Evolutionary conservation across 2,329 filamentous ascomycete species (phyloP), one percentile per base, ranked within the genome.

Genomic region (Ophiosphaerella herpotricha): DNA sequence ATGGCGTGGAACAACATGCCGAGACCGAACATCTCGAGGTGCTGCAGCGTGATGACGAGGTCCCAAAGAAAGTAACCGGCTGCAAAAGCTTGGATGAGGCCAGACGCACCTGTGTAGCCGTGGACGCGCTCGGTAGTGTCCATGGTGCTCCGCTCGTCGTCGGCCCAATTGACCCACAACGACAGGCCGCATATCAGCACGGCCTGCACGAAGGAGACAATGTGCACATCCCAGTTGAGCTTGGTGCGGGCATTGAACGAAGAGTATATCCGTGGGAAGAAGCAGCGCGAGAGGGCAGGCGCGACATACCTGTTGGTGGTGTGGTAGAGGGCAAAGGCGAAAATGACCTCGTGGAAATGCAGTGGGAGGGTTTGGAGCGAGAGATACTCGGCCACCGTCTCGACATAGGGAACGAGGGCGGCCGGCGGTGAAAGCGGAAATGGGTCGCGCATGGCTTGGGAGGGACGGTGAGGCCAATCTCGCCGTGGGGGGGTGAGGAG

Each of bases 41-140:
- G 82, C 66, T 81, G 75, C 50, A 84, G 74, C 36, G 88, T 91
- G 55, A 91, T 81, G 57, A 85, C 75, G 43, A 94, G 73, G 67
- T 95, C 90, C 89, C 89, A 95, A 43, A 93, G 73, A 67, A 95
- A 95, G 71, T 95, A 95, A 8, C 90, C 90, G 18, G 85, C 80
- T 1, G 89, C 90, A 61, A 92, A 80, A 8, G 85, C 87, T 73
- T 91, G 88, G 46, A 92, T 82, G 78, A 93, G 81, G 37, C 86
- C 89, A 29, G 80, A 79, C 13, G 81, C 82, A 26, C 88, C 87
- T 7, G 85, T 89, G 67, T 95, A 94, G 26, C 88, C 90, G 83
- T 87, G 92, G 21, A 94, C 78, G 26, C 87, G 82, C 67, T 86
- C 84, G 63, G 85, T 78, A 77, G 82, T 84, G 63, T 83, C 77